These are phyloP conservation scores for Teunomyces kruisii DNA, from an alignment of 805 yeast species.

Conservation along the genomic window DNA sequence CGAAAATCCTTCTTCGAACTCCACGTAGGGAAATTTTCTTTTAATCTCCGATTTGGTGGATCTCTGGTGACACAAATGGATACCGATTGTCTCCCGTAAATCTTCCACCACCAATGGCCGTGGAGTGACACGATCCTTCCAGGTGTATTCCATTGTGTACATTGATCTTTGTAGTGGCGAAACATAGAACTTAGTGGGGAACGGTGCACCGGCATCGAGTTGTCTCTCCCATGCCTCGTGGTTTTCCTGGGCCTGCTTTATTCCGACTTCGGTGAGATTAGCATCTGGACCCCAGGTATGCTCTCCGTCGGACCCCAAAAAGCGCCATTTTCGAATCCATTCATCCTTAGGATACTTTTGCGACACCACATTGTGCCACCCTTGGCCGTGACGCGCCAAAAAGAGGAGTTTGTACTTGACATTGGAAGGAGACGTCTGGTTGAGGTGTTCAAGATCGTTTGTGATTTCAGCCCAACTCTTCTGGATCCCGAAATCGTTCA, in stretches of 20 bases:
- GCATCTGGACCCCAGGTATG: constrained; percentile 27
- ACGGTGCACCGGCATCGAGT: constrained; percentile 19
- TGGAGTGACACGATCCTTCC: constrained; percentile 19
- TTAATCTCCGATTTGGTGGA: constrained; percentile 15
- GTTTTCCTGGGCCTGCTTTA: constrained; percentile 24
- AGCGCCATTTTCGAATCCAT: constrained; percentile 24
- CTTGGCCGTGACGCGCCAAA: constrained; percentile 29
- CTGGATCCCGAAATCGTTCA: constrained; percentile 19
- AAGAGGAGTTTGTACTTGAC: constrained; percentile 21
- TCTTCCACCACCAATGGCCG: constrained; percentile 19
- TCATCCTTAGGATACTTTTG: constrained; percentile 21
- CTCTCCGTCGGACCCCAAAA: constrained; percentile 24
- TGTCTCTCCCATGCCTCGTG: constrained; percentile 19
- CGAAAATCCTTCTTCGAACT: constrained; percentile 19
- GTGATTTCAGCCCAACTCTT: constrained; percentile 17
- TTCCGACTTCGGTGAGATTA: constrained; percentile 22
- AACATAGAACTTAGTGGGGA: constrained; percentile 24
- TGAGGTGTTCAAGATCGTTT: constrained; percentile 13
- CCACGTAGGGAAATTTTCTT: constrained; percentile 14
- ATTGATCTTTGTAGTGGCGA: constrained; percentile 27
- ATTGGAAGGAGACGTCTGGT: constrained; percentile 12
- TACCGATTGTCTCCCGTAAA: constrained; percentile 25
- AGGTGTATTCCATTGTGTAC: constrained; percentile 19
- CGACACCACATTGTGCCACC: constrained; percentile 24
- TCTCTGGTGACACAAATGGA: constrained; percentile 25